Percentiles rank a stretch among this genome's conserved stretches.
Conservation (phyloP, 2,329 filamentous ascomycete genomes). For the Calonectria hongkongensis region DNA sequence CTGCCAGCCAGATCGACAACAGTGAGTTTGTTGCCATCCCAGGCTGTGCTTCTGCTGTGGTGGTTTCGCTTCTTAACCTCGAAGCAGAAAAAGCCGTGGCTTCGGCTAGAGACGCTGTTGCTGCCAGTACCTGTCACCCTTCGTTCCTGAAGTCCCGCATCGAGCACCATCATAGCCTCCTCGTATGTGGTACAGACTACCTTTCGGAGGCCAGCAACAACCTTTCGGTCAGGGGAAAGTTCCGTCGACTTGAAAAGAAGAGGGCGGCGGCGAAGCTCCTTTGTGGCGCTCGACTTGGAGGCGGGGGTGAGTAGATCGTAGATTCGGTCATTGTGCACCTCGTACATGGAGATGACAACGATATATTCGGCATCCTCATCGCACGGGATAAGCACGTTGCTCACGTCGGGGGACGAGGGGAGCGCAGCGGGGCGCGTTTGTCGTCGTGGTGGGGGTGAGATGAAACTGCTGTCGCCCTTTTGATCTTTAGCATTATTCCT, state of each 20-base stretch:
- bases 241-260: slow-evolving; percentile 96
- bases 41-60: slow-evolving; percentile 71
- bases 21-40: slow-evolving; percentile 87
- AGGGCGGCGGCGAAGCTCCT: slow-evolving; percentile 84
- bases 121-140: slow-evolving; percentile 92
- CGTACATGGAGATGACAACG: slow-evolving; percentile 96
- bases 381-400: slow-evolving; percentile 77
- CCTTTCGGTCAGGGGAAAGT: slow-evolving; percentile 90
- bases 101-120: slow-evolving; percentile 93
- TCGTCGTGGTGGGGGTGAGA: slow-evolving; percentile 73
- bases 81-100: slow-evolving; percentile 96
- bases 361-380: slow-evolving; percentile 84
- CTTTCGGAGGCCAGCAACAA: slow-evolving; percentile 94
- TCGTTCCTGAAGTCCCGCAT: slow-evolving; percentile 90
- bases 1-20: slow-evolving; percentile 96
- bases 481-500: slow-evolving; percentile 69
- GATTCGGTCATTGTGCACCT: slow-evolving; percentile 98
- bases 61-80: slow-evolving; percentile 89
- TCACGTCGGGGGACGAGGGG: slow-evolving; percentile 84
- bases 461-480: slow-evolving; percentile 70
- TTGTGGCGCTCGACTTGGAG: slow-evolving; percentile 75
- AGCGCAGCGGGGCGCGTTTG: slow-evolving; percentile 81
- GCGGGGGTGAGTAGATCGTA: slow-evolving; percentile 89
- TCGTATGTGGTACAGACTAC: slow-evolving; percentile 88
- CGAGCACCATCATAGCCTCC: slow-evolving; percentile 92